phyloP scores from a whole-genome alignment of 108 stramenopile genomes.

The Cylindrotheca fusiformis region DNA sequence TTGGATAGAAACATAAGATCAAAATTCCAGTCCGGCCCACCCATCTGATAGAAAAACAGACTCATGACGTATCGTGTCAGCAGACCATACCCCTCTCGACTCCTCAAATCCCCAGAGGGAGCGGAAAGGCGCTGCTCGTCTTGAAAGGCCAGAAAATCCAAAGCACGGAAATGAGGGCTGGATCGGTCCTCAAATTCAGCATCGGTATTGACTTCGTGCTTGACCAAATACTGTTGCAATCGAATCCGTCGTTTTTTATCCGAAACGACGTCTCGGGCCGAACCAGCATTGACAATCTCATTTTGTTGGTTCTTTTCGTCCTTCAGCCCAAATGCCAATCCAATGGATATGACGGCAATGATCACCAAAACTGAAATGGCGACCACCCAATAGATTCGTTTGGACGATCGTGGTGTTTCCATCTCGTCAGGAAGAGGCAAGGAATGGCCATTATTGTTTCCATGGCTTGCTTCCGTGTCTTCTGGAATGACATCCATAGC shows the following conservation, averaged over 20 bases:
- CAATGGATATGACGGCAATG: conserved; percentile 7
- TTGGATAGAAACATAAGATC: conserved; percentile 21
- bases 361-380: conserved; percentile 5
- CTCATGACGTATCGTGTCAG: conserved; percentile 42
- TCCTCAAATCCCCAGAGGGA: conserved; percentile 8
- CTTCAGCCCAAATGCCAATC: conserved; percentile 13
- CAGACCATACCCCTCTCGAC: conserved; percentile 23
- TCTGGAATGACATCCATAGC: background rate
- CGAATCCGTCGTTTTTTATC: background rate
- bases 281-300: background rate
- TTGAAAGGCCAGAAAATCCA: conserved; percentile 15
- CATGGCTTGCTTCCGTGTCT: background rate
- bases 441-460: conserved; percentile 7
- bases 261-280: background rate
- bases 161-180: conserved; percentile 16
- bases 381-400: background rate
- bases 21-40: conserved; percentile 36
- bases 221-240: background rate
- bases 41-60: conserved; percentile 36
- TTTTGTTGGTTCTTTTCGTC: background rate
- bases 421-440: conserved; percentile 23
- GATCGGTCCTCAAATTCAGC: background rate
- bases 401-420: background rate
- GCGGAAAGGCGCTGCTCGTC: conserved; percentile 6
- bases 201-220: background rate